Evolutionary conservation across 148 eudicot species (phyloP).

Genomic region (Vaccinium vitisidaea): DNA sequence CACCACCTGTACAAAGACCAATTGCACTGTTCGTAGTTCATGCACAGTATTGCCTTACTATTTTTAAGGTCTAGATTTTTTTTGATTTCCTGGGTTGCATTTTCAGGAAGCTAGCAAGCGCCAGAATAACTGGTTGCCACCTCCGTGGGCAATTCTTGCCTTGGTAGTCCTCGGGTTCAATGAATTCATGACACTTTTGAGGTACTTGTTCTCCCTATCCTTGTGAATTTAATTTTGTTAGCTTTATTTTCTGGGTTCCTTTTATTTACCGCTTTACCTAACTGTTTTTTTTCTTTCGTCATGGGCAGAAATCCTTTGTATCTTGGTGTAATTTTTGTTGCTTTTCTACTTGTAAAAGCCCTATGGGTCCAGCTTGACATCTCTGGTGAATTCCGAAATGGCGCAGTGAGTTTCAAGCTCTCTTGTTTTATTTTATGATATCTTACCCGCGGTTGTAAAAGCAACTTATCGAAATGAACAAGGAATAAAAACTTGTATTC

Average conservation of each 20-base stretch:
- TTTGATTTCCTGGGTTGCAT: constrained; percentile 14
- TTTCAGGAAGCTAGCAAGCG: constrained; percentile 94
- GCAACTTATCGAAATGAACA: not conserved
- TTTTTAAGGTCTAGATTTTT: not conserved
- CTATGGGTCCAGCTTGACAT: constrained; percentile 96
- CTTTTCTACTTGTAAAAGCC: constrained; percentile 71
- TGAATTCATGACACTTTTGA: constrained; percentile 95
- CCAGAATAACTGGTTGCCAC: constrained; percentile 93
- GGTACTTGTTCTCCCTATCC: constrained; percentile 36
- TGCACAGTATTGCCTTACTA: not conserved
- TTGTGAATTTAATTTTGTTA: not conserved
- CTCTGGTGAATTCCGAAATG: constrained; percentile 77
- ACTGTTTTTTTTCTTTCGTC: not conserved
- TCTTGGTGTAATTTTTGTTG: constrained; percentile 72
- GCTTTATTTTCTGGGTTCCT: not conserved
- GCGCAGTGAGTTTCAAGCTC: constrained; percentile 61
- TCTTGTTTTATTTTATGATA: not conserved
- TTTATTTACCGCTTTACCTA: not conserved
- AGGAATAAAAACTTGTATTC: not conserved
- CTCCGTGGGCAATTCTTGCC: constrained; percentile 98
- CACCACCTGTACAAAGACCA: not conserved
- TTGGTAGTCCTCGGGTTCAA: constrained; percentile 81
- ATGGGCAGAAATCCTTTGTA: constrained; percentile 88
- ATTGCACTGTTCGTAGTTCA: not conserved
- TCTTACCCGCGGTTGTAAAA: not conserved